Evolutionary conservation across 495 filamentous ascomycete genomes (phyloP).

Genomic region (Polyplosphaeria fusca): DNA sequence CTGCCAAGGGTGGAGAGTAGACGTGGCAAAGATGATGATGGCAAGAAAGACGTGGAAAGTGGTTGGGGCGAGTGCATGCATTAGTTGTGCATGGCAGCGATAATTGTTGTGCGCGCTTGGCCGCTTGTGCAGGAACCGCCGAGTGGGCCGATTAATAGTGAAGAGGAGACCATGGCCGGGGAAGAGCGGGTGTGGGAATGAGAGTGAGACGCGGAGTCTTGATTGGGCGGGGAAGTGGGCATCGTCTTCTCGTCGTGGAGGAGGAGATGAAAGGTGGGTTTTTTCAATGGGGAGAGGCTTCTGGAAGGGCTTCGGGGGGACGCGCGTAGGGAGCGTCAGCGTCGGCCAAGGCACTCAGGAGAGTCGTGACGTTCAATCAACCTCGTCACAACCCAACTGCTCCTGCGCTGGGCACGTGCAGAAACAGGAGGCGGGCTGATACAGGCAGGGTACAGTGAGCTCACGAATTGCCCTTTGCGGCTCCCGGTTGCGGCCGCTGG

Average conservation of each 20-base stretch:
- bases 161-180: no score
- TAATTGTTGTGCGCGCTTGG: no score
- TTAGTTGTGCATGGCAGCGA: slow-evolving; percentile 10
- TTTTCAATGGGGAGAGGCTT: neutral
- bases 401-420: neutral
- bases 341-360: no score
- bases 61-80: slow-evolving; percentile 4
- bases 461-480: neutral
- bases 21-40: neutral
- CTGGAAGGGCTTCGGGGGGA: neutral
- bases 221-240: no score
- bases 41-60: neutral
- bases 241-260: neutral
- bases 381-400: neutral
- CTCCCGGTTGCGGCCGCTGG: neutral
- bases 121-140: slow-evolving; percentile 2
- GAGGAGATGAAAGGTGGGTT: neutral
- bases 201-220: no score
- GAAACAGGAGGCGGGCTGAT: neutral
- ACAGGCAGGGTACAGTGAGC: no score
- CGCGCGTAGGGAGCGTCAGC: no score
- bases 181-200: no score
- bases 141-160: no score
- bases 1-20: no score
- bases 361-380: neutral